Evolutionary conservation across 768 basidiomycete genomes (phyloP).

Genomic region (Leccinum boreale): DNA sequence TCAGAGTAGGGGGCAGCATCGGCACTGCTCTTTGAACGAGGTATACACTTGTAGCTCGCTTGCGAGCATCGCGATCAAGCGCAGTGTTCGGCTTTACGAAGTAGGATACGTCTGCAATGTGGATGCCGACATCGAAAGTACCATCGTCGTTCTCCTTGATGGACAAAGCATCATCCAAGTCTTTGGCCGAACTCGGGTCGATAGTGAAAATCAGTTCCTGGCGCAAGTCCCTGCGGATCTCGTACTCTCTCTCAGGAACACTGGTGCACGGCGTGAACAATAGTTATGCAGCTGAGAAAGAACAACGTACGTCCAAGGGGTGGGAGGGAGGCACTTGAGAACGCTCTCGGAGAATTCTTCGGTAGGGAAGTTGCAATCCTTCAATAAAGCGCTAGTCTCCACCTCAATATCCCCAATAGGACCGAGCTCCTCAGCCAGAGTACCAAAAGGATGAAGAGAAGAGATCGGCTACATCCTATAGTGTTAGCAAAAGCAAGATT

Average conservation of each 20-base stretch:
- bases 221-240: slow-evolving; percentile 86
- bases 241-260: slow-evolving; percentile 86
- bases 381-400: slow-evolving; percentile 94
- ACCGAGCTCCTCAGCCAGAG: slow-evolving; percentile 95
- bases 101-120: slow-evolving; percentile 93
- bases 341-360: slow-evolving; percentile 97
- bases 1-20: slow-evolving; percentile 93
- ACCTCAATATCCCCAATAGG: slow-evolving; percentile 98
- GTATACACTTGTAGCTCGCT: slow-evolving; percentile 95
- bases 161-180: slow-evolving; percentile 93
- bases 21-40: slow-evolving; percentile 94
- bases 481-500: slow-evolving; percentile 13
- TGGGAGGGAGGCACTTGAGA: slow-evolving; percentile 69
- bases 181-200: slow-evolving; percentile 86
- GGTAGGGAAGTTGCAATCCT: slow-evolving; percentile 98
- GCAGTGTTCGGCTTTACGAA: slow-evolving; percentile 95
- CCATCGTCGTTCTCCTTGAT: slow-evolving; percentile 88
- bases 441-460: slow-evolving; percentile 98
- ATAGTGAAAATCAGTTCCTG: slow-evolving; percentile 87
- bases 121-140: slow-evolving; percentile 90
- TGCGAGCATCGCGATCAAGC: slow-evolving; percentile 97
- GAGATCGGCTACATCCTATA: slow-evolving; percentile 67
- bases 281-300: background rate
- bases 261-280: slow-evolving; percentile 35
- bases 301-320: slow-evolving; percentile 80